Base-by-base conservation (phyloP, 805 yeast species). In the Nakazawaea molendinolei region DNA sequence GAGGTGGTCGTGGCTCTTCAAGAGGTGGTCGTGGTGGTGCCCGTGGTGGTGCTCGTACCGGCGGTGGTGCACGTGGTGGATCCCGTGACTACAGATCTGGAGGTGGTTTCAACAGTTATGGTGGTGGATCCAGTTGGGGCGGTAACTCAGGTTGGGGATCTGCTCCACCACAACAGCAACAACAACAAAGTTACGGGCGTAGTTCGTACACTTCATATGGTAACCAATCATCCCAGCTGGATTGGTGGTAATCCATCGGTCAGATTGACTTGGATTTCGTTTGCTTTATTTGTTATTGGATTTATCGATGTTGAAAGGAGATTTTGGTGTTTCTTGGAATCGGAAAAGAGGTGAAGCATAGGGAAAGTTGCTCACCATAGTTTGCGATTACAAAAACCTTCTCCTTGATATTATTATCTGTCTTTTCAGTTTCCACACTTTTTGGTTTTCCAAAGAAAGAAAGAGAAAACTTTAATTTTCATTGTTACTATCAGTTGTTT, bases 1-100 rank as follows among this genome's bases (percentile, higher is more conserved):
- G 64, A 40, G 67, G 74, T 33, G 74, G 84, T 41, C 69, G 77
- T 45, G 66, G 78, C 44, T 61, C 68, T 38, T n/a, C 16, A 13
- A 67, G 79, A 47, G 66, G 79, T 46, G 67, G 77, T 26, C 45
- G 51, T 63, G 71, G 71, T 61, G 55, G 60, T 35, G 53, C 54
- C 31, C 40, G 44, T 28, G 44, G 44, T 29, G 33, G 39, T n/a
- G 24, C 34, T 21, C 33, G 44, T 15, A 47, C 46, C 35, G 36
- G 41, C 29, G 33, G 33, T 13, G 19, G 29, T 15, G 17, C 31
- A 5, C 31, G 31, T 28, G 23, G 31, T 17, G 23, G 19, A 18
- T 18, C 17, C 31, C 23, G 47, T 38, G 34, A 30, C 33, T 31
- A 32, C 33, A 41, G 44, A 18, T 38, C 42, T 30, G 38, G 39